Percentiles rank a stretch among this genome's conserved stretches.
Evolutionary conservation across 768 basidiomycete genomes (phyloP).

Genomic region (Grammothele lineata): DNA sequence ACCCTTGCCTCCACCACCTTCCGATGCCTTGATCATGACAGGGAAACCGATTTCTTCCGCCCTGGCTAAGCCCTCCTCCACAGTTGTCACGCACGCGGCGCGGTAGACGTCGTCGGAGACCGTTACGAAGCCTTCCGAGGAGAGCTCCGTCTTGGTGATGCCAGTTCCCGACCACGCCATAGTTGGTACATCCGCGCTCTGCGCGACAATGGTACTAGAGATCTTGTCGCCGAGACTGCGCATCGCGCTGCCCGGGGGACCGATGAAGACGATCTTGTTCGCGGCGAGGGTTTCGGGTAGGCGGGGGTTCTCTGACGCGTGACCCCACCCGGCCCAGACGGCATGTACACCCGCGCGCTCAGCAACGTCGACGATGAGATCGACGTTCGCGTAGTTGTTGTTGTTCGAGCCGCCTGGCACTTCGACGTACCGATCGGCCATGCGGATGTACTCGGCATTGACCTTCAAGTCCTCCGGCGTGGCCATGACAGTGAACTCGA

Average conservation of each 20-base stretch:
- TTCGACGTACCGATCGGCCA: slow-evolving; percentile 99
- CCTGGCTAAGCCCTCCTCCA: slow-evolving; percentile 80
- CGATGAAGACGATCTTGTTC: slow-evolving; percentile 97
- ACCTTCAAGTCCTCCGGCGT: slow-evolving; percentile 98
- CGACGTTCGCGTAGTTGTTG: slow-evolving; percentile 99
- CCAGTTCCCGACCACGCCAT: slow-evolving; percentile 99
- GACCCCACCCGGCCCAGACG: slow-evolving; percentile 99
- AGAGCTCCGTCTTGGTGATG: slow-evolving; percentile 81
- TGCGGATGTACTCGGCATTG: slow-evolving; percentile 99
- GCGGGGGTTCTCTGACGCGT: slow-evolving; percentile 97
- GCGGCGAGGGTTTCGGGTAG: slow-evolving; percentile 90
- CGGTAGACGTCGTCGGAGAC: slow-evolving; percentile 91
- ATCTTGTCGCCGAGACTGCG: slow-evolving; percentile 99
- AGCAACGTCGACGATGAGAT: slow-evolving; percentile 96
- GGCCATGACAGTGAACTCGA: slow-evolving; percentile 99
- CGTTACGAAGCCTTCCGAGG: slow-evolving; percentile 84
- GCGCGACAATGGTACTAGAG: slow-evolving; percentile 98
- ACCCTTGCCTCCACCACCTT: slow-evolving; percentile 99
- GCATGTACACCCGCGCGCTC: slow-evolving; percentile 97
- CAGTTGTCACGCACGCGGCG: slow-evolving; percentile 81
- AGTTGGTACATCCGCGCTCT: slow-evolving; percentile 92
- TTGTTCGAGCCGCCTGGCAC: slow-evolving; percentile 98
- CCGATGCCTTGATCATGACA: slow-evolving; percentile 99
- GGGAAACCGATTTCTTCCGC: slow-evolving; percentile 93
- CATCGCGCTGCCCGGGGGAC: slow-evolving; percentile 98